Percentiles rank a stretch among this genome's conserved stretches.
Conservation (phyloP, 345 rosid genomes). For the Brassica incana region DNA sequence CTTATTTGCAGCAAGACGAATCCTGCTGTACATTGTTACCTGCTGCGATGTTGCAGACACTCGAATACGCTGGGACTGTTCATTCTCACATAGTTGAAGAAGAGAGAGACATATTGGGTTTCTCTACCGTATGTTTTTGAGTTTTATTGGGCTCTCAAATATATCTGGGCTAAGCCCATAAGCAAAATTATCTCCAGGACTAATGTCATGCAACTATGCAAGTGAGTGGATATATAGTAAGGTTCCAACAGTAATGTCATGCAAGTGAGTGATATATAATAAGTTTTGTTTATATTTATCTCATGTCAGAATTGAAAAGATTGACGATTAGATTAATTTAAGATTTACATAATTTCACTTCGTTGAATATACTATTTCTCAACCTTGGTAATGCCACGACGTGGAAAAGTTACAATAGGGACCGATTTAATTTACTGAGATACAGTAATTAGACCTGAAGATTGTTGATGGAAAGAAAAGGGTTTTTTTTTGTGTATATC, state of each 20-base stretch:
- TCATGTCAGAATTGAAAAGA: not conserved
- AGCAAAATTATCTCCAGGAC: not conserved
- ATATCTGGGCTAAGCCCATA: not conserved
- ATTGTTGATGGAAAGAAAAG: not conserved
- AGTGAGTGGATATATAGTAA: not conserved
- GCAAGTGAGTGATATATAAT: not conserved
- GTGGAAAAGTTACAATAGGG: not conserved
- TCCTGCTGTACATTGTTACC: conserved; percentile 20
- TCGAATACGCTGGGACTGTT: no score
- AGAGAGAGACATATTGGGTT: no score
- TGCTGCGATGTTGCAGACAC: no score
- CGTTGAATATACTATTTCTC: not conserved
- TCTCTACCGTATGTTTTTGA: no score
- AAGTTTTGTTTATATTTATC: not conserved
- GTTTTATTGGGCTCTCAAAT: not conserved
- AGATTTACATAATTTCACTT: not conserved
- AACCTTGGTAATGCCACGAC: conserved; percentile 1
- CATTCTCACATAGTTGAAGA: not conserved
- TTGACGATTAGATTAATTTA: not conserved
- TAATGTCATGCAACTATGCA: not conserved
- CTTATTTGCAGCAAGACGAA: conserved; percentile 13
- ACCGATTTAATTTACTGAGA: no score
- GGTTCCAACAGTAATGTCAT: not conserved
- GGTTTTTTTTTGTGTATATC: not conserved
- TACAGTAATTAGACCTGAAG: no score